These are phyloP conservation scores for Magnaporthales sp. DNA, from an alignment of 2,329 filamentous ascomycete species.

Conservation along the genomic window DNA sequence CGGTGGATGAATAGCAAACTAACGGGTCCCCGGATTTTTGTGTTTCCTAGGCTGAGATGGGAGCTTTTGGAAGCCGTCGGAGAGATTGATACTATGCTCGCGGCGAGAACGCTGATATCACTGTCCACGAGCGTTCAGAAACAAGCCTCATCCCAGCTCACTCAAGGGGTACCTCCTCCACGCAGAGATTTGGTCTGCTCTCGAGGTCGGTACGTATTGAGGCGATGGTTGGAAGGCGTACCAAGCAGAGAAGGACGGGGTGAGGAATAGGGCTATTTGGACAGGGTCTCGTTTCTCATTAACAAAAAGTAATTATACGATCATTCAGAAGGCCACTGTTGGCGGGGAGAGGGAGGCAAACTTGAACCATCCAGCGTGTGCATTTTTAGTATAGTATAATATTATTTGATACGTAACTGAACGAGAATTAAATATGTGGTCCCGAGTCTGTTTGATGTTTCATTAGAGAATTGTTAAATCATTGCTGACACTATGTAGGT, in stretches of 20 bases:
- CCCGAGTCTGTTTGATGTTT: background rate
- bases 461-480: background rate
- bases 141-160: background rate
- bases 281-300: background rate
- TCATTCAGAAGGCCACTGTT: background rate
- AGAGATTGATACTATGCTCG: background rate
- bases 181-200: background rate
- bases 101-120: background rate
- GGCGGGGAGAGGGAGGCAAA: background rate
- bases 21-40: no score
- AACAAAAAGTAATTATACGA: background rate
- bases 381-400: background rate
- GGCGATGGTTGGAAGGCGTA: background rate
- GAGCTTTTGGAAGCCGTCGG: background rate
- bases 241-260: background rate
- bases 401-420: background rate
- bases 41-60: background rate
- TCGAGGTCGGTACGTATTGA: no score
- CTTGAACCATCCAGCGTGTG: background rate
- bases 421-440: background rate
- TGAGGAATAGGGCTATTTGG: background rate
- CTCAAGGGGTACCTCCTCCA: background rate
- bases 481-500: background rate
- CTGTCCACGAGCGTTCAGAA: background rate
- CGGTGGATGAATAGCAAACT: background rate